phyloP scores from a whole-genome alignment of 768 basidiomycete species.

The Hebeloma cylindrosporum region DNA sequence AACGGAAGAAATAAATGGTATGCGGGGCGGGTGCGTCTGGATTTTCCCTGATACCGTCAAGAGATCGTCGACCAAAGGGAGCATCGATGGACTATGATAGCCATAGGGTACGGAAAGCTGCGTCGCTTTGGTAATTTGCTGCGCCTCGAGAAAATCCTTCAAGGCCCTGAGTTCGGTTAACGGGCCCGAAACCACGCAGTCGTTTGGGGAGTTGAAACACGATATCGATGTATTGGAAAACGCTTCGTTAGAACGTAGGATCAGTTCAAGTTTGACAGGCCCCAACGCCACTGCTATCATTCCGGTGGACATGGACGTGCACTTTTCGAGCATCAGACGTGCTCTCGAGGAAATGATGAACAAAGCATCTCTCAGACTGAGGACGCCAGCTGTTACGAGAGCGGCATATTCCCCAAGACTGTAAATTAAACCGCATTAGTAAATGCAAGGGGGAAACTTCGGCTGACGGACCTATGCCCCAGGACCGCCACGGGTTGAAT shows the following conservation, averaged over 20 bases:
- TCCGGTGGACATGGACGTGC: conserved; percentile 44
- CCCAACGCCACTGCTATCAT: conserved; percentile 60
- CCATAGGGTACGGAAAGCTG: conserved; percentile 58
- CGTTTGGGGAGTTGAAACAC: conserved; percentile 59
- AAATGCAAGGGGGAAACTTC: not conserved
- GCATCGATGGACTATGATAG: conserved; percentile 69
- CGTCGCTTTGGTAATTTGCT: conserved; percentile 37
- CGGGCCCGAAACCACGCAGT: conserved; percentile 63
- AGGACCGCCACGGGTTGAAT: conserved; percentile 57
- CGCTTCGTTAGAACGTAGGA: conserved; percentile 31
- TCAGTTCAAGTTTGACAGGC: conserved; percentile 30
- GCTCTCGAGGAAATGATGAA: conserved; percentile 57
- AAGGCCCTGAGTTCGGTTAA: conserved; percentile 42
- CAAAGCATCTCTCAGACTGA: conserved; percentile 58
- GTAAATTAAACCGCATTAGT: conserved; percentile 16
- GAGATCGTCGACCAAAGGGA: conserved; percentile 52
- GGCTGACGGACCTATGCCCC: conserved; percentile 63
- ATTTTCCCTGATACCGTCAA: conserved; percentile 36
- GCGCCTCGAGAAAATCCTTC: conserved; percentile 37
- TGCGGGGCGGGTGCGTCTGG: conserved; percentile 43
- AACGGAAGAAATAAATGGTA: conserved; percentile 66
- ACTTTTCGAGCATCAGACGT: conserved; percentile 53
- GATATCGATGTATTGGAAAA: conserved; percentile 48
- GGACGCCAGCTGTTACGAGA: conserved; percentile 58
- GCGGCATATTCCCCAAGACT: conserved; percentile 80